A percentile compares a stretch with the other conserved stretches of the same genome.
phyloP scores from a whole-genome alignment of 2,329 filamentous ascomycete species.

The Microcera coccophila region DNA sequence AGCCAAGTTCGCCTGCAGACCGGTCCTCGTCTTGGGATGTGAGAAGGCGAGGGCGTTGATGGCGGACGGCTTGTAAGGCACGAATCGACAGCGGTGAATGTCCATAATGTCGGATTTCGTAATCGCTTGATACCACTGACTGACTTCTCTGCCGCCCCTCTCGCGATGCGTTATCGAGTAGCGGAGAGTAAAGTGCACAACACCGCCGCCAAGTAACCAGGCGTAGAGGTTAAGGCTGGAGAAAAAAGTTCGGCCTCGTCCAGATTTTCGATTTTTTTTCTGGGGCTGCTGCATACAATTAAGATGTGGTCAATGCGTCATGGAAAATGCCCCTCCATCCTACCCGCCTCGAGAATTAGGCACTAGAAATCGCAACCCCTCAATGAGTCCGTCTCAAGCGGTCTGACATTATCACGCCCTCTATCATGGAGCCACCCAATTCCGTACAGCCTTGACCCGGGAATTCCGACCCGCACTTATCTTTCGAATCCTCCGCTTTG shows the following conservation, averaged over 20 bases:
- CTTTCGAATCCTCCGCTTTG: no score
- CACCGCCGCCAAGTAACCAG: slow-evolving; percentile 25
- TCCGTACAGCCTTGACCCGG: no score
- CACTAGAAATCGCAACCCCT: not conserved
- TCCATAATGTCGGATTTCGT: slow-evolving; percentile 60
- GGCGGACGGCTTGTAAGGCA: slow-evolving; percentile 83
- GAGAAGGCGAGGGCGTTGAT: slow-evolving; percentile 97
- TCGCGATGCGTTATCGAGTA: no score
- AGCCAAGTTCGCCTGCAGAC: slow-evolving; percentile 51
- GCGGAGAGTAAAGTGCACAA: not conserved
- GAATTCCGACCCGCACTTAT: no score
- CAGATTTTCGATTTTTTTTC: slow-evolving; percentile 34
- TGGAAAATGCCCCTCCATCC: slow-evolving; percentile 31
- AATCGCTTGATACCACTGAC: no score
- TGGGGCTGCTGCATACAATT: slow-evolving; percentile 18
- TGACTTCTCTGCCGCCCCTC: not conserved
- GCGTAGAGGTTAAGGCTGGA: slow-evolving; percentile 21
- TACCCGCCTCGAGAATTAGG: slow-evolving; percentile 9
- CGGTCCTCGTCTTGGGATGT: slow-evolving; percentile 55
- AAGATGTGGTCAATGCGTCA: slow-evolving; percentile 34
- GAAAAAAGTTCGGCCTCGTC: slow-evolving; percentile 30
- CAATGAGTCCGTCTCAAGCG: no score
- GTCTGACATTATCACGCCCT: no score
- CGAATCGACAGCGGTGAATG: slow-evolving; percentile 94
- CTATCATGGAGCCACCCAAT: no score